A percentile compares a stretch with the other conserved stretches of the same genome.
Conservation (phyloP, 805 yeast species). For the Wickerhamomyces xylosicus region DNA sequence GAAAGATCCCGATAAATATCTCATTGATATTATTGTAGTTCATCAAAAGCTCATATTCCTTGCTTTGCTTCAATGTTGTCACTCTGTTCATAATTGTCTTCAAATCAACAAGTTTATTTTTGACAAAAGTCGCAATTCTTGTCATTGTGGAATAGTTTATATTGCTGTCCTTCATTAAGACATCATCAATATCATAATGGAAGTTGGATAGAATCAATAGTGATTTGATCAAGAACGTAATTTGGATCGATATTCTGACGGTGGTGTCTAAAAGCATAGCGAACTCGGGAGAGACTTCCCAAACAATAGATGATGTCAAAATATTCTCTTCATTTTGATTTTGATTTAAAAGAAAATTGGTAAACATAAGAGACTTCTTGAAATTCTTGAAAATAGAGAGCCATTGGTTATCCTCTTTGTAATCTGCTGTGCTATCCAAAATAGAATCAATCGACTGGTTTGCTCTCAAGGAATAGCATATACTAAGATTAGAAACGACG, state of each 20-base stretch:
- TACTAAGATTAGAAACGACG: conserved; percentile 6
- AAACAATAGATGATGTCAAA: neutral
- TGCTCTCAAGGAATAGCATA: conserved; percentile 7
- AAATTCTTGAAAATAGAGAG: conserved; percentile 10
- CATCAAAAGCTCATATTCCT: conserved; percentile 5
- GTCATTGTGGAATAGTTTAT: conserved; percentile 29
- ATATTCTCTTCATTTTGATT: no score
- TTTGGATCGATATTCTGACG: conserved; percentile 18
- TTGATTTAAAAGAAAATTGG: conserved; percentile 6
- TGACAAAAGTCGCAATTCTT: conserved; percentile 31
- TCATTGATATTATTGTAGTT: conserved; percentile 24
- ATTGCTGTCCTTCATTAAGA: conserved; percentile 6
- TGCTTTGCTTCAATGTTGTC: neutral
- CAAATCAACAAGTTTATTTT: conserved; percentile 23
- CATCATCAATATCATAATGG: conserved; percentile 14
- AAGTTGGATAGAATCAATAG: conserved; percentile 16
- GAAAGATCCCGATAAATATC: conserved; percentile 34
- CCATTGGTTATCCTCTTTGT: conserved; percentile 5
- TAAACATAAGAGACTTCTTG: conserved; percentile 11
- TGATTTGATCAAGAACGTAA: conserved; percentile 20
- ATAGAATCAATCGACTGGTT: conserved; percentile 5
- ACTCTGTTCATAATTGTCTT: conserved; percentile 5
- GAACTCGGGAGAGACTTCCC: conserved; percentile 7
- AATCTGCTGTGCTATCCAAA: neutral
- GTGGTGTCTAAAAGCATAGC: conserved; percentile 5